Evolutionary conservation across 2,329 filamentous ascomycete genomes (phyloP), one percentile per base, ranked within the genome.

Genomic region (Hymenoscyphus occultus): DNA sequence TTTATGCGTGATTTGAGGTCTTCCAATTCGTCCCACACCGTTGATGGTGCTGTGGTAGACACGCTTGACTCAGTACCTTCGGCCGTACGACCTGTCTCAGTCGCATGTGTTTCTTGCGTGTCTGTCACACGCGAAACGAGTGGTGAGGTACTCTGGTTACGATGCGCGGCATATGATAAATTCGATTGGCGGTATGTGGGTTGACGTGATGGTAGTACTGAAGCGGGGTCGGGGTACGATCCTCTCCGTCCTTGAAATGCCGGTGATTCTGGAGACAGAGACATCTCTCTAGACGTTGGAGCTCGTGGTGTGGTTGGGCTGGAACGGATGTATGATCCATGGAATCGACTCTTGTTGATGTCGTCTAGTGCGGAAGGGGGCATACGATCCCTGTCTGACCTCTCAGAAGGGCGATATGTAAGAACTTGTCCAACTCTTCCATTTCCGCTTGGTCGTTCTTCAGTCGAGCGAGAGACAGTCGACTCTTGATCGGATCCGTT

Each of bases 1-100:
- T 92, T 89, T 71, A 99, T 97, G 39, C 95, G 87, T 51, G 92
- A 95, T 76, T 98, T 98, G 58, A 99, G 80, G 69, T 98, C 95
- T 72, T 98, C 95, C 35, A 99, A 80, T 77, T 99, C 95, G 75
- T 98, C 95, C 95, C 95, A 99, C 2, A 99, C 92, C 0, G 93
- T 97, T 1, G 93, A 96, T 13, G 93, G 92, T 1, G 92, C 92
- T 1, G 90, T 93, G 0, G 92, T 95, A 0, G 95, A 98, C 40
- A 90, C 84, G 0, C 90, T 94, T 0, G 95, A 98, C 72, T 95
- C 92, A 0, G 92, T 93, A 9, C 89, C 89, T 72, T 93, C 88
- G 35, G 80, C 71, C 19, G 77, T 78, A 65, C 84, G 79, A 54
- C 75, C 74, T 22, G 74, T 72, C 56, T 83, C 82, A 9, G 75